Conservation (phyloP, 2,329 filamentous ascomycete genomes). For the Verticillium alfalfae region DNA sequence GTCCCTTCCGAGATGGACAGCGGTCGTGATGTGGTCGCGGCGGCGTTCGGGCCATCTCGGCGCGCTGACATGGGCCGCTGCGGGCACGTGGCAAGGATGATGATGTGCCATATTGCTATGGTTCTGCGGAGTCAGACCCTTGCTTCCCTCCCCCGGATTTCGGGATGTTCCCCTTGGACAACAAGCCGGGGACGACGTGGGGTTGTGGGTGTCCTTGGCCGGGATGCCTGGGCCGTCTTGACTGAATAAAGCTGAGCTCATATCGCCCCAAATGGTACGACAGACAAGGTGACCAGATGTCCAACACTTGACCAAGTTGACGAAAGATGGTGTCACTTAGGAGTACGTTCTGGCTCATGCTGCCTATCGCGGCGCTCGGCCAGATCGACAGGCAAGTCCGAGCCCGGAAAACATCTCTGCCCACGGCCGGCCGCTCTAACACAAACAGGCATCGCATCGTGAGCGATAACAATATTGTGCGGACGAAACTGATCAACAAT, state of each 20-base stretch:
- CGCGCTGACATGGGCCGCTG: neutral
- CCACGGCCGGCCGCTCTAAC: neutral
- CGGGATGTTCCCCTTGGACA: neutral
- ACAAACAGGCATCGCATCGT: conserved; percentile 14
- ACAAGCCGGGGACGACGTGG: neutral
- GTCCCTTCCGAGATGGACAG: neutral
- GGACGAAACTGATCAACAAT: conserved; percentile 15
- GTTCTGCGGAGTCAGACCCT: too few species aligned
- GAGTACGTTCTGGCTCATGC: neutral
- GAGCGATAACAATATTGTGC: conserved; percentile 14
- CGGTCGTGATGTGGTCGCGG: neutral
- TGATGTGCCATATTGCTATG: neutral
- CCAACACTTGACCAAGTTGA: neutral
- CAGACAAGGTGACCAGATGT: neutral
- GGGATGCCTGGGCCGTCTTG: neutral
- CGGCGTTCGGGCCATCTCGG: neutral
- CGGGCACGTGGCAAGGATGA: neutral
- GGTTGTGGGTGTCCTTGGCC: neutral
- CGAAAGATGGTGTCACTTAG: neutral
- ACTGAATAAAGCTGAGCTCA: neutral
- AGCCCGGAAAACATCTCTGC: neutral
- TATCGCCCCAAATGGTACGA: neutral
- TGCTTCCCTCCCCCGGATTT: neutral
- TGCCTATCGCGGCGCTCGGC: neutral
- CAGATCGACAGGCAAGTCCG: neutral